Evolutionary conservation across 202 grass and related monocot species (phyloP).

Genomic region (Carex arenaria): DNA sequence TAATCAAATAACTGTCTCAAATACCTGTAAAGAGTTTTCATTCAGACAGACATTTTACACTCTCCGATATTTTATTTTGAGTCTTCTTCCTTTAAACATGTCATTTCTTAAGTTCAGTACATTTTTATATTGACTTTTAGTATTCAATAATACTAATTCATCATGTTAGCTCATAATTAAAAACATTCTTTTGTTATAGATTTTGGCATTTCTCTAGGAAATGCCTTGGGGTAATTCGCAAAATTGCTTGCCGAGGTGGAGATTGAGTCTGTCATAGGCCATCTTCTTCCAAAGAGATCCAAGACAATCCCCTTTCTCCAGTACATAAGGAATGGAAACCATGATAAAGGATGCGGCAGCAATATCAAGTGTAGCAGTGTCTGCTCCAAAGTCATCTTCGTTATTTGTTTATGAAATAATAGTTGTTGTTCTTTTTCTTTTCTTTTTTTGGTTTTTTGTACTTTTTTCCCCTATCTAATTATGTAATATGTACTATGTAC

Average conservation of each 20-base stretch:
- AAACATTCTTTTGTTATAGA: background rate
- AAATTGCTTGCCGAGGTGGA: conserved; percentile 15
- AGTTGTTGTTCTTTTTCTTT: background rate
- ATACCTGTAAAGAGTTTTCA: too few species aligned
- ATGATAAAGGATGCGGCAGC: background rate
- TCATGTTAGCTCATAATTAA: too few species aligned
- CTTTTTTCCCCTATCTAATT: background rate
- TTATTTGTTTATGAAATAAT: background rate
- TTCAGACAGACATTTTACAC: too few species aligned
- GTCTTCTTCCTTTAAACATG: too few species aligned
- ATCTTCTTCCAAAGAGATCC: conserved; percentile 22
- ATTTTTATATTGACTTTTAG: too few species aligned
- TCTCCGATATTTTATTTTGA: too few species aligned
- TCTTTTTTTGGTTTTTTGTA: background rate
- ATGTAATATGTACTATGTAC: too few species aligned
- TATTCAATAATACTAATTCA: too few species aligned
- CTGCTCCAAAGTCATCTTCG: background rate
- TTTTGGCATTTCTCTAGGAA: background rate
- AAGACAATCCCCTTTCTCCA: conserved; percentile 16
- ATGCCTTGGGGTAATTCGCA: conserved; percentile 17
- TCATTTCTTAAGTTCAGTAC: too few species aligned
- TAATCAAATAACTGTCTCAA: too few species aligned
- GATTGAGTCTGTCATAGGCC: conserved; percentile 15
- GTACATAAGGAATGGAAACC: background rate
- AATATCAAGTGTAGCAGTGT: background rate